A percentile compares a stretch with the other conserved stretches of the same genome.
phyloP scores from a whole-genome alignment of 768 basidiomycete species.

The Rhizopogon roseolus region DNA sequence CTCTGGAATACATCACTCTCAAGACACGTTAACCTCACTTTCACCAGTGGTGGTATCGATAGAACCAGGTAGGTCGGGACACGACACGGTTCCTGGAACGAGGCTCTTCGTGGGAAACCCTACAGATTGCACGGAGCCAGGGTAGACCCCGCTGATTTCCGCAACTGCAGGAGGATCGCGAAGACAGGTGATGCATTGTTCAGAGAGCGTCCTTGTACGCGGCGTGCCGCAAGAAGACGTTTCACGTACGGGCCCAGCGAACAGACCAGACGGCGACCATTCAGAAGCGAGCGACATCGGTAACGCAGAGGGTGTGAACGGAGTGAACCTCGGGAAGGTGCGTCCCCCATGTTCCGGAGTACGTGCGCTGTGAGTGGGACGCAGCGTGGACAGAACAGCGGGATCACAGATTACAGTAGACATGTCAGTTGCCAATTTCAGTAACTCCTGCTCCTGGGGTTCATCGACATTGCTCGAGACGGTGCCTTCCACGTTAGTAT shows the following conservation, averaged over 20 bases:
- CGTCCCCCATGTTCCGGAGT: constrained; percentile 4
- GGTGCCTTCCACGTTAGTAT: neutral
- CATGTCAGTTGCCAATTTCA: neutral
- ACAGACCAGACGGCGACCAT: neutral
- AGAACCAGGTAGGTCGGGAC: neutral
- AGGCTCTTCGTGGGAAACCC: neutral
- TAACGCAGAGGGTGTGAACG: neutral
- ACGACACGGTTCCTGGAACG: neutral
- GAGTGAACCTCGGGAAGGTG: neutral
- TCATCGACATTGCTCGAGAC: neutral
- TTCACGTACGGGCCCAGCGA: neutral
- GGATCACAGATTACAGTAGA: constrained; percentile 1
- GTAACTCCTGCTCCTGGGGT: neutral
- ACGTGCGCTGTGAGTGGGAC: constrained; percentile 6
- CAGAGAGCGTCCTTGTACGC: neutral
- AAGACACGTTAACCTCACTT: neutral
- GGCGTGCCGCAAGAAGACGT: neutral
- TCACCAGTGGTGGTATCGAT: neutral
- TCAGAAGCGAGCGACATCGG: neutral
- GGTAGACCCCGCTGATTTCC: no score
- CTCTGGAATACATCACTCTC: neutral
- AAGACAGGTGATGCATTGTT: neutral
- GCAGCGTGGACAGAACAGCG: constrained; percentile 7
- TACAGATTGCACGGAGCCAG: neutral
- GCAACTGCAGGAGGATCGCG: neutral